Evolutionary conservation across 768 basidiomycete species (phyloP), one percentile per base, ranked within the genome.

Genomic region (Filobasidium wieringae): DNA sequence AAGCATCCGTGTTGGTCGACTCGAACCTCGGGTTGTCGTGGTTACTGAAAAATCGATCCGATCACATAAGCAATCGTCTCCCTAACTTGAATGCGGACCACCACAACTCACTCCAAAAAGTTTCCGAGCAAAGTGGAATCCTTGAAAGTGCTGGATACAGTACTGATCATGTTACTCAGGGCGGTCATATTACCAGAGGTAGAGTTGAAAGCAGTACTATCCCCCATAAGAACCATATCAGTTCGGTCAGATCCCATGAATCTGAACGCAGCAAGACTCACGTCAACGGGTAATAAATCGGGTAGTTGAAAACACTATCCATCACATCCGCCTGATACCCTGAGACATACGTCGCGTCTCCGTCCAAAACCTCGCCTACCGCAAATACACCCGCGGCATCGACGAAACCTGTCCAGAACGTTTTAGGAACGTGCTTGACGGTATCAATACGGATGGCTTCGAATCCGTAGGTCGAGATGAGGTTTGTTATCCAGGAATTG

Each of bases 371-470:
- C 74, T 90, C 88, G 37, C 89, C 89, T 54, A 89, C 84, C 66
- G 86, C 89, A 75, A 85, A 89, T 9, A 89, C 84, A 12, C 84
- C 86, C 0, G 87, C 85, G n/a, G 80, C 81, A 43, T 72, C 75
- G 64, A 82, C 83, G 67, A 91, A 89, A 6, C 66, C 66, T 1
- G 85, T 82, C 87, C 87, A 90, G 71, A 91, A 92, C 27, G 19
- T 47, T 19, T 58, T 80, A 79, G 43, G 79, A 78, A 54, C 79
- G 54, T 58, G 22, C 27, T 50, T 51, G 37, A 51, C 58, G 1
- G 59, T 66, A 52, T 90, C 88, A 69, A 91, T 85, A 50, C 88
- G 83, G 58, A 92, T 80, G n/a, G 88, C 86, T 69, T 91, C 88
- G 59, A 92, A 83, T 29, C 75, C 75, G 69, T 85, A 89, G 60